Conservation (phyloP, 2,329 filamentous ascomycete species). For the Xylaria sp. region DNA sequence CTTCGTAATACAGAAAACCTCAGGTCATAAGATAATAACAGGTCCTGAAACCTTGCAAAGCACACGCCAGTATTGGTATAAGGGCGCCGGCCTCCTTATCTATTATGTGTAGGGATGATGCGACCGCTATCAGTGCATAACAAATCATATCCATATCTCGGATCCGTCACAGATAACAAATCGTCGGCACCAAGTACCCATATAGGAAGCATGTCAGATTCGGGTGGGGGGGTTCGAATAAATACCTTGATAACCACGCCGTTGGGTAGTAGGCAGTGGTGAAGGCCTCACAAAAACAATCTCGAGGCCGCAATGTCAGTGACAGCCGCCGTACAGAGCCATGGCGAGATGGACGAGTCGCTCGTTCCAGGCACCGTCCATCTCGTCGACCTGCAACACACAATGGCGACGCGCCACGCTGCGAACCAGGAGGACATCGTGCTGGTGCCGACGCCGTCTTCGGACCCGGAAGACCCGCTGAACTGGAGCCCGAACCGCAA, state of each 20-base stretch:
- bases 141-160: constrained; percentile 21
- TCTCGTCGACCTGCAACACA: constrained; percentile 54
- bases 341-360: constrained; percentile 44
- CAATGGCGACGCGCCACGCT: constrained; percentile 50
- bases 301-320: constrained; percentile 16
- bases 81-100: constrained; percentile 11
- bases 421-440: constrained; percentile 56
- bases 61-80: too few species aligned
- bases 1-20: too few species aligned
- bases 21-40: too few species aligned
- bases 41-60: too few species aligned
- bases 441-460: constrained; percentile 61
- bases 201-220: constrained; percentile 21
- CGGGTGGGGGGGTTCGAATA: constrained; percentile 15
- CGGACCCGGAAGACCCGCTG: constrained; percentile 64
- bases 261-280: constrained; percentile 9
- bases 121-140: constrained; percentile 10
- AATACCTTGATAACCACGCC: background rate
- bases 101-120: constrained; percentile 3
- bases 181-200: constrained; percentile 10
- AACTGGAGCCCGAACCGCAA: constrained; percentile 57
- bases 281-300: constrained; percentile 10
- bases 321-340: constrained; percentile 26
- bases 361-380: constrained; percentile 56
- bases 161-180: constrained; percentile 17